phyloP scores from a whole-genome alignment of 1,139 yeast genomes.

The Debaryomyces subglobosus region DNA sequence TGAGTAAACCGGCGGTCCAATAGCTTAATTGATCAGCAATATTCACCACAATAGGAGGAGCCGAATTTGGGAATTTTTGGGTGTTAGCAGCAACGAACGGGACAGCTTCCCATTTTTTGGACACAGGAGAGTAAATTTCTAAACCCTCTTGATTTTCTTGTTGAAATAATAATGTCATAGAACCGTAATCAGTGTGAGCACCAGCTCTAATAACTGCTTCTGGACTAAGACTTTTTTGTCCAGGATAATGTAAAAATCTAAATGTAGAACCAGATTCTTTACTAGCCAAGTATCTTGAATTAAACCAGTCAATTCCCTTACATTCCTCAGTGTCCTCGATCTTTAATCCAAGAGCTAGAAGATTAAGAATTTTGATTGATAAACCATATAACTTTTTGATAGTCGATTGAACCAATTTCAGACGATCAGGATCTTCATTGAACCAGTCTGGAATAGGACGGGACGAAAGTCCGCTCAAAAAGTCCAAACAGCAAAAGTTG shows the following conservation, averaged over 20 bases:
- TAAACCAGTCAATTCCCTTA: conserved; percentile 58
- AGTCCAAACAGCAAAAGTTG: conserved; percentile 47
- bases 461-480: conserved; percentile 38
- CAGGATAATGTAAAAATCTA: conserved; percentile 72
- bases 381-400: conserved; percentile 46
- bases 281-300: conserved; percentile 53
- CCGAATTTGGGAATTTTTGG: conserved; percentile 42
- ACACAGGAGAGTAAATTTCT: conserved; percentile 60
- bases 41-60: conserved; percentile 71
- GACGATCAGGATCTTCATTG: conserved; percentile 31
- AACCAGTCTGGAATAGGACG: conserved; percentile 50
- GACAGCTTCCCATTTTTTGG: conserved; percentile 64
- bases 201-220: conserved; percentile 73
- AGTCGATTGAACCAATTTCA: conserved; percentile 33
- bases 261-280: conserved; percentile 62
- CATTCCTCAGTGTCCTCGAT: conserved; percentile 46
- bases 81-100: conserved; percentile 49
- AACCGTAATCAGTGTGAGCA: conserved; percentile 84
- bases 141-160: conserved; percentile 72
- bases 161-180: conserved; percentile 72
- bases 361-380: conserved; percentile 43
- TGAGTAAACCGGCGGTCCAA: conserved; percentile 78
- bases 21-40: conserved; percentile 77
- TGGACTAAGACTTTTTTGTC: conserved; percentile 53
- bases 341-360: conserved; percentile 62